These are phyloP conservation scores for Cydonia oblonga DNA, from an alignment of 331 rosid genomes.

Conservation along the genomic window DNA sequence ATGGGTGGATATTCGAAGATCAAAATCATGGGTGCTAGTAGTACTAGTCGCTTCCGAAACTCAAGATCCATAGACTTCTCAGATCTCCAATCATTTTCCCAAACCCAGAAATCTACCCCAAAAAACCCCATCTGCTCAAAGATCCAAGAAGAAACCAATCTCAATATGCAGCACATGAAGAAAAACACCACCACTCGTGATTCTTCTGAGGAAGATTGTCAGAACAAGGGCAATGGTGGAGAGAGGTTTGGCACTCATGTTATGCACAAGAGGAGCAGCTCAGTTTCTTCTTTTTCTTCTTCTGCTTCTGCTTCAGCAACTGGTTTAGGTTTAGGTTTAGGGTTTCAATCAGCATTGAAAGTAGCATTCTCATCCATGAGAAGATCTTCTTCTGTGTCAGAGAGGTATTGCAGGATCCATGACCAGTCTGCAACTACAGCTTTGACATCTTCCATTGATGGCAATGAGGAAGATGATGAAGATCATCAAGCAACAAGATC, in stretches of 20 bases:
- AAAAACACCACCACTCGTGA: not conserved
- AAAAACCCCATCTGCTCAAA: not conserved
- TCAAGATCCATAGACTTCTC: conserved; percentile 56
- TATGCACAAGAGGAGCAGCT: conserved; percentile 26
- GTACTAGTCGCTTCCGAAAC: conserved; percentile 10
- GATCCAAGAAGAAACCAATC: not conserved
- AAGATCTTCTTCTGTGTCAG: conserved; percentile 72
- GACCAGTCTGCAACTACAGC: conserved; percentile 32
- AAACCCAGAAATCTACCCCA: conserved; percentile 7
- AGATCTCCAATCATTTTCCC: conserved; percentile 26
- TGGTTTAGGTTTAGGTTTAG: not conserved
- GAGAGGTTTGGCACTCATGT: conserved; percentile 6
- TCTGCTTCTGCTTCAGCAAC: conserved; percentile 18
- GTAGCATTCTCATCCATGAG: conserved; percentile 41
- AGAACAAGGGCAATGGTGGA: not conserved
- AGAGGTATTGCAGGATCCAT: conserved; percentile 69
- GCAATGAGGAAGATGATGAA: not conserved
- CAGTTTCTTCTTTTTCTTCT: conserved; percentile 31
- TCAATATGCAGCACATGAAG: not conserved
- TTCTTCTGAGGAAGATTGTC: not conserved
- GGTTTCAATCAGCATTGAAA: conserved; percentile 41
- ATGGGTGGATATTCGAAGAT: conserved; percentile 53
- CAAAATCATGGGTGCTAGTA: not conserved
- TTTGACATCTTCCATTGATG: conserved; percentile 27
- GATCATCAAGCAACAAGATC: conserved; percentile 15